Base-by-base conservation (phyloP, 2,329 filamentous ascomycete genomes). In the Zasmidium cellare region DNA sequence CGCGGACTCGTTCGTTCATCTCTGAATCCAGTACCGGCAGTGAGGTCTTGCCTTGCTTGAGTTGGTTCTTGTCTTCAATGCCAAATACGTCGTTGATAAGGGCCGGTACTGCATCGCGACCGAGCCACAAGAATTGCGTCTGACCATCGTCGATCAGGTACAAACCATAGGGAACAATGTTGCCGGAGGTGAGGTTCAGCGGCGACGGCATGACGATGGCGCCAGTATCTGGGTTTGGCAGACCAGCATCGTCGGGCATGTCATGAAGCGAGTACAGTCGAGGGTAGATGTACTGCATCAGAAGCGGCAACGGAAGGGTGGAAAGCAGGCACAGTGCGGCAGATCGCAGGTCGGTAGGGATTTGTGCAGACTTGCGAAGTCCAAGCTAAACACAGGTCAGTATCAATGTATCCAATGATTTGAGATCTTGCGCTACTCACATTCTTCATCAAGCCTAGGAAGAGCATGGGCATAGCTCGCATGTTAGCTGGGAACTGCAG, bases 131-230 rank as follows among this genome's bases (percentile, higher is more conserved):
- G 82, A 99, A 99, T 74, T 99, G 94, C 5, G 91, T 97, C 76
- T 97, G 93, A 2, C 92, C 92, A 70, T 99, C 94, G 69, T 99
- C 94, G 68, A 99, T 94, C 57, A 99, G 84, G 75, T 99, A 99
- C 18, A 99, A 80, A 24, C 94, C 94, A 71, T 96, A 96, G 0
- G 92, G 85, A 2, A 91, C 90, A 51, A 99, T 84, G 48, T 89
- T 86, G 74, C 93, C 91, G 1, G 92, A 96, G 2, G 91, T 92
- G 57, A 97, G 82, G 74, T 97, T 97, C 69, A 91, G 68, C 0
- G 90, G 82, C 3, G 90, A 91, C 22, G 94, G 94, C 55, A 99
- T 86, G 51, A 91, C 83, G 63, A 96, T 97, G 69, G 96, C 90
- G 68, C 91, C 92, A 2, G 91, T 96, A 71, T 90, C 85, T 28